Evolutionary conservation across 192 early-diverging fungal genomes (phyloP).

Genomic region (Allomyces javanicus): DNA sequence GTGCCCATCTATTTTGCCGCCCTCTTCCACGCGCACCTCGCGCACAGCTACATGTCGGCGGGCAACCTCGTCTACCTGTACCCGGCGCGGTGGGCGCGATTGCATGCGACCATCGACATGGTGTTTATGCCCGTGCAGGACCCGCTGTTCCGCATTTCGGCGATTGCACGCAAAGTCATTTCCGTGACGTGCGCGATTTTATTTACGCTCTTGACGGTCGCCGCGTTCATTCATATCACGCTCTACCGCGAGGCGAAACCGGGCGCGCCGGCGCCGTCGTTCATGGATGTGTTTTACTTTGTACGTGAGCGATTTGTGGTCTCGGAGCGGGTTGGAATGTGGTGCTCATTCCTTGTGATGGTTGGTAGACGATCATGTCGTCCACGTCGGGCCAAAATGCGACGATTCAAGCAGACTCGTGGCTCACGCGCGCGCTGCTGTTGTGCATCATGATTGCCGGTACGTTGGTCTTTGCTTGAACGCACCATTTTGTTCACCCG

Average conservation of each 20-base stretch:
- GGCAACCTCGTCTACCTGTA: not conserved
- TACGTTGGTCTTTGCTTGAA: too few species aligned
- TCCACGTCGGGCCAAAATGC: conserved; percentile 45
- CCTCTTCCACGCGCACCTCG: not conserved
- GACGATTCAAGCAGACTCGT: conserved; percentile 35
- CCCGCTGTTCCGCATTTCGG: conserved; percentile 26
- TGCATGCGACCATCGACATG: not conserved
- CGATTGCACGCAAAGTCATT: conserved; percentile 42
- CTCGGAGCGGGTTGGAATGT: too few species aligned
- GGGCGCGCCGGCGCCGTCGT: too few species aligned
- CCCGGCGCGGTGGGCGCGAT: not conserved
- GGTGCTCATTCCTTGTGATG: too few species aligned
- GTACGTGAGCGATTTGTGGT: too few species aligned
- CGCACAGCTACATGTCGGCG: not conserved
- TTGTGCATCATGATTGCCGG: conserved; percentile 53
- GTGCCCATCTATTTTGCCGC: not conserved
- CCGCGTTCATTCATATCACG: conserved; percentile 45
- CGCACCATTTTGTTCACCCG: too few species aligned
- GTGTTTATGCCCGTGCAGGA: conserved; percentile 33
- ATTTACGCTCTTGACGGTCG: conserved; percentile 46
- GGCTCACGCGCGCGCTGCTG: conserved; percentile 29
- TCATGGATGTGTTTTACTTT: too few species aligned
- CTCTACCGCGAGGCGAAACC: conserved; percentile 11
- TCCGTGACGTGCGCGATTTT: conserved; percentile 37
- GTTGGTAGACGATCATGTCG: conserved; percentile 4